Conservation (phyloP, 495 filamentous ascomycete species). For the Aspergillus egyptiacus region DNA sequence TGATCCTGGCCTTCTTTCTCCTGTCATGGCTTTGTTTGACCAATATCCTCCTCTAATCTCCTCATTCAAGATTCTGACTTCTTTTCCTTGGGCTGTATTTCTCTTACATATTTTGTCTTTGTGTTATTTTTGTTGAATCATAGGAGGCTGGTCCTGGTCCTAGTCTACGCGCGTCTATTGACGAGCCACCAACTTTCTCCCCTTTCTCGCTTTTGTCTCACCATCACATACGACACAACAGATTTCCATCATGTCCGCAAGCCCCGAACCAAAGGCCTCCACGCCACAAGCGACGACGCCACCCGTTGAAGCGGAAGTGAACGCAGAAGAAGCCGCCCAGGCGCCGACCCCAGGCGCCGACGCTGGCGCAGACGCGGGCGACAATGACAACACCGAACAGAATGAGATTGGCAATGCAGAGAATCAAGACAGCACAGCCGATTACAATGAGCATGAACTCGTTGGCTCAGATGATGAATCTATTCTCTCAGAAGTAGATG, state of each 20-base stretch:
- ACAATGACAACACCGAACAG: conserved; percentile 1
- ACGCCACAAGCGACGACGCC: conserved; percentile 22
- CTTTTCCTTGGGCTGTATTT: neutral
- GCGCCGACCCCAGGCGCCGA: conserved; percentile 12
- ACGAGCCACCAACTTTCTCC: neutral
- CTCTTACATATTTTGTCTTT: neutral
- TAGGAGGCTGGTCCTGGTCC: conserved; percentile 3
- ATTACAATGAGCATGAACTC: conserved; percentile 16
- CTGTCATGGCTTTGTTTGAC: neutral
- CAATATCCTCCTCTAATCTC: neutral
- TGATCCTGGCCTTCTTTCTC: neutral
- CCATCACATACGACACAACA: neutral
- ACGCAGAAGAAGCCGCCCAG: conserved; percentile 17
- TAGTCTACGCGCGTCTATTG: neutral
- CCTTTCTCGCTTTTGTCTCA: conserved; percentile 1
- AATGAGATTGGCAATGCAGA: conserved; percentile 13
- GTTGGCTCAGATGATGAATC: conserved; percentile 72
- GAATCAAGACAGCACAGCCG: conserved; percentile 10
- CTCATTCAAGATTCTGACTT: neutral
- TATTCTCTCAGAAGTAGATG: conserved; percentile 91
- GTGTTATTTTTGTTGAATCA: neutral
- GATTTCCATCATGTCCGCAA: conserved; percentile 34
- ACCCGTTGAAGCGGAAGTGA: conserved; percentile 20
- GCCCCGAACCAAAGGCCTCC: conserved; percentile 28
- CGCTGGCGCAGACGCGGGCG: conserved; percentile 8